A percentile compares a stretch with the other conserved stretches of the same genome.
Conservation (phyloP, 2,329 filamentous ascomycete genomes). For the Chrysoporthe austroafricana region DNA sequence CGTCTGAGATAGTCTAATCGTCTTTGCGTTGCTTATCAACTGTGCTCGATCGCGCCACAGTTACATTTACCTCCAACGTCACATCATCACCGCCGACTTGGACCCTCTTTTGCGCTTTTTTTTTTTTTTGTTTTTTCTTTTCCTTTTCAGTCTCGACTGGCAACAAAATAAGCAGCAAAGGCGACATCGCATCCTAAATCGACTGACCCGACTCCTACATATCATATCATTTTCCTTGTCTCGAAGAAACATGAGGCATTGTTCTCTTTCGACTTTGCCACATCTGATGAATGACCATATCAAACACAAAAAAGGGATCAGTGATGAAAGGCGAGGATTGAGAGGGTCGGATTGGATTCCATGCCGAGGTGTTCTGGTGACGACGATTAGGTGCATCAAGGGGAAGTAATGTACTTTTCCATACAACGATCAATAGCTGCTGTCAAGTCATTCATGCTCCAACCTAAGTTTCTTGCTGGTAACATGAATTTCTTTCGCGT, state of each 20-base stretch:
- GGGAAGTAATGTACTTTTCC: neutral
- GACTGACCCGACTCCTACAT: neutral
- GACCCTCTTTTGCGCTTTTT: neutral
- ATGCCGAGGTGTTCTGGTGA: conserved; percentile 6
- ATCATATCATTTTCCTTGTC: conserved; percentile 1
- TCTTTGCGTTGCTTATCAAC: conserved; percentile 5
- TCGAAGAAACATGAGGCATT: neutral
- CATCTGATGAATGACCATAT: conserved; percentile 8
- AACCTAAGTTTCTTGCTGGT: neutral
- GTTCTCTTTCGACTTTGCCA: neutral
- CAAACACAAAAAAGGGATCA: conserved; percentile 8
- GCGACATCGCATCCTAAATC: neutral
- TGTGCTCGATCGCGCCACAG: neutral
- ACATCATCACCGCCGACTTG: neutral
- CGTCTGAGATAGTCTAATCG: conserved; percentile 28
- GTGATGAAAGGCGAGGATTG: neutral
- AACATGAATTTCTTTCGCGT: neutral
- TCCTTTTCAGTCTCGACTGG: neutral
- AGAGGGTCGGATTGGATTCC: neutral
- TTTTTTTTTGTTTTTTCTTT: neutral
- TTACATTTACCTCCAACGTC: neutral
- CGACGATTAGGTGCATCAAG: neutral
- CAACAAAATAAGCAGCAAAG: neutral
- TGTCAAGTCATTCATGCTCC: neutral
- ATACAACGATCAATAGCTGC: neutral